Evolutionary conservation across 2,329 filamentous ascomycete genomes (phyloP).

Genomic region (Aurifilum marmelostoma): DNA sequence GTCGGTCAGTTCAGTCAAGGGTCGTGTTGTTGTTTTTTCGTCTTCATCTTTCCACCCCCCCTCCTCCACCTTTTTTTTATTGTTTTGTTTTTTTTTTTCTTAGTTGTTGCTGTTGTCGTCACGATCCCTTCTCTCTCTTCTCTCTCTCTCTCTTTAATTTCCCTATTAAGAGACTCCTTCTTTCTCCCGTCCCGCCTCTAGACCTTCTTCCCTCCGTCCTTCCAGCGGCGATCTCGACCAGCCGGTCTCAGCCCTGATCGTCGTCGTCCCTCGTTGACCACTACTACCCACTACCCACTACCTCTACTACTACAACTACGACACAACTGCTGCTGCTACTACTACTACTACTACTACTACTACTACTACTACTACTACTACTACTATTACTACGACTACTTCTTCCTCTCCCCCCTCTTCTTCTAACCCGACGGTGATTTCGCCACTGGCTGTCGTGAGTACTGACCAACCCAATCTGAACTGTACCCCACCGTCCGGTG

Average conservation of each 20-base stretch:
- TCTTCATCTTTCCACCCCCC: background rate
- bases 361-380: background rate
- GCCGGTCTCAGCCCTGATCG: constrained; percentile 19
- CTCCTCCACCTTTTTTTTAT: background rate
- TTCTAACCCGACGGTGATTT: constrained; percentile 21
- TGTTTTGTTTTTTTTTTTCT: no score
- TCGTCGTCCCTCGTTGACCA: constrained; percentile 12
- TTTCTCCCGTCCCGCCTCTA: background rate
- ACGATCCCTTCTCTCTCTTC: background rate
- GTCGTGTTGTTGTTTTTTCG: constrained; percentile 9
- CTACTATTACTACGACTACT: background rate
- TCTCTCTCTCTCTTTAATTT: constrained; percentile 1
- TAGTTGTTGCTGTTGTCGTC: background rate
- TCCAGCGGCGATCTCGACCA: constrained; percentile 22
- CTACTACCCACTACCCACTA: no score
- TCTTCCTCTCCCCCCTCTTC: no score
- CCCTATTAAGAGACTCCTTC: background rate
- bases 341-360: background rate
- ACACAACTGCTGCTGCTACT: background rate
- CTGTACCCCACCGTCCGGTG: constrained; percentile 31
- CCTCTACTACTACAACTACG: no score
- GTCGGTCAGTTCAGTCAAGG: constrained; percentile 13
- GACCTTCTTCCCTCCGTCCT: background rate
- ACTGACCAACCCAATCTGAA: constrained; percentile 20
- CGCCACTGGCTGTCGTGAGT: constrained; percentile 29